phyloP scores from a whole-genome alignment of 345 rosid genomes.

The Gossypium australe region DNA sequence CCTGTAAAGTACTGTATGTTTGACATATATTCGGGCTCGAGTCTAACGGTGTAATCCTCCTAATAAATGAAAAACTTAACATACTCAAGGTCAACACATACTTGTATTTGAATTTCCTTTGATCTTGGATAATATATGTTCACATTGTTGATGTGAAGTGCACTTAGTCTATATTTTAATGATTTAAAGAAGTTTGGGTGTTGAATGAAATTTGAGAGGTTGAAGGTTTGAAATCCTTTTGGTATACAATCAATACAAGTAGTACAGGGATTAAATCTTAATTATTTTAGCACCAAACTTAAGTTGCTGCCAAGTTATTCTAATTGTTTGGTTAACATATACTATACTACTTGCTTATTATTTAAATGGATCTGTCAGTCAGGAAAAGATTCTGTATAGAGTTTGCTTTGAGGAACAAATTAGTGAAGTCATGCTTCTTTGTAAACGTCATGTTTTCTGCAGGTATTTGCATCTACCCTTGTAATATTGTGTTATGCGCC shows the following conservation, averaged over 20 bases:
- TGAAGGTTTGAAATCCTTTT: not conserved
- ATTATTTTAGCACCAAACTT: slow-evolving; percentile 11
- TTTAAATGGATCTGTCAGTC: slow-evolving; percentile 19
- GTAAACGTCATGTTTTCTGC: slow-evolving; percentile 80
- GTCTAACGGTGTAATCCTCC: no score
- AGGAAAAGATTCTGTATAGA: slow-evolving; percentile 87
- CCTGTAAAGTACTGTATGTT: no score
- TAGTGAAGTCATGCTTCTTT: slow-evolving; percentile 63
- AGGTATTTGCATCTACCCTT: slow-evolving; percentile 34
- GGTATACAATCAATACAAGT: not conserved
- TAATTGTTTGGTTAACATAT: not conserved
- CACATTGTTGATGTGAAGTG: not conserved
- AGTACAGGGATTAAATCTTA: no score
- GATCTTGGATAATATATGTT: no score
- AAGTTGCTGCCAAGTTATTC: not conserved
- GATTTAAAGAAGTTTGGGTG: not conserved
- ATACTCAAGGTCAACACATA: no score
- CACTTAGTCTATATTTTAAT: not conserved
- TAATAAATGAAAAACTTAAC: no score
- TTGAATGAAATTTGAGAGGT: not conserved
- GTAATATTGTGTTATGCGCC: not conserved
- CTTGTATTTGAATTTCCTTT: no score
- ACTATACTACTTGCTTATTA: not conserved
- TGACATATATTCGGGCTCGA: no score
- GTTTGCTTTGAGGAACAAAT: slow-evolving; percentile 86